Conservation (phyloP, 305 asterid species). For the Fraxinus albicans region DNA sequence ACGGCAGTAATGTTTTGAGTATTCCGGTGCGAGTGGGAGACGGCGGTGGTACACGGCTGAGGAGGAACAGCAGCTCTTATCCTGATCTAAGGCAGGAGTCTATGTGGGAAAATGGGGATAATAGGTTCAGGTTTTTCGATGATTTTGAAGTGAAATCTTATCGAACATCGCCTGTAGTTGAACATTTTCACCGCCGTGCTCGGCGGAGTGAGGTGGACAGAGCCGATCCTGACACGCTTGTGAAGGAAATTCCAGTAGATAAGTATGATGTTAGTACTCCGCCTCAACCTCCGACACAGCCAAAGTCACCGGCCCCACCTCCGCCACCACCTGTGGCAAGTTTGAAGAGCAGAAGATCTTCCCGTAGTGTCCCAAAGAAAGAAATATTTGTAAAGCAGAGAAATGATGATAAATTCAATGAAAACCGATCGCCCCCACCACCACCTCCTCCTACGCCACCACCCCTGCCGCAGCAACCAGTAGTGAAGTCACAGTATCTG, state of each 20-base stretch:
- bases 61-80: slow-evolving; percentile 75
- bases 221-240: slow-evolving; percentile 28
- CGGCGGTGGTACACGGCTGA: slow-evolving; percentile 38
- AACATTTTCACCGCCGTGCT: slow-evolving; percentile 24
- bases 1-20: slow-evolving; percentile 16
- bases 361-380: slow-evolving; percentile 49
- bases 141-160: slow-evolving; percentile 61
- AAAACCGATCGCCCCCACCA: slow-evolving; percentile 26
- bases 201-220: slow-evolving; percentile 35
- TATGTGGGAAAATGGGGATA: slow-evolving; percentile 50
- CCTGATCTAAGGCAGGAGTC: slow-evolving; percentile 74
- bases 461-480: slow-evolving; percentile 19
- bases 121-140: slow-evolving; percentile 48
- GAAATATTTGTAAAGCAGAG: slow-evolving; percentile 34
- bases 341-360: slow-evolving; percentile 52
- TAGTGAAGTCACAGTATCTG: slow-evolving; percentile 14
- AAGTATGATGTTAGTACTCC: slow-evolving; percentile 46
- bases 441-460: slow-evolving; percentile 30
- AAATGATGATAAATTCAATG: slow-evolving; percentile 28
- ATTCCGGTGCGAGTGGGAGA: slow-evolving; percentile 16
- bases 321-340: slow-evolving; percentile 32
- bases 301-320: slow-evolving; percentile 34
- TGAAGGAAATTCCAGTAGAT: slow-evolving; percentile 62
- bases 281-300: slow-evolving; percentile 39
- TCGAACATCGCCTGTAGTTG: slow-evolving; percentile 37